Evolutionary conservation across 805 yeast genomes (phyloP).

Genomic region (Wickerhamiella siamensis): DNA sequence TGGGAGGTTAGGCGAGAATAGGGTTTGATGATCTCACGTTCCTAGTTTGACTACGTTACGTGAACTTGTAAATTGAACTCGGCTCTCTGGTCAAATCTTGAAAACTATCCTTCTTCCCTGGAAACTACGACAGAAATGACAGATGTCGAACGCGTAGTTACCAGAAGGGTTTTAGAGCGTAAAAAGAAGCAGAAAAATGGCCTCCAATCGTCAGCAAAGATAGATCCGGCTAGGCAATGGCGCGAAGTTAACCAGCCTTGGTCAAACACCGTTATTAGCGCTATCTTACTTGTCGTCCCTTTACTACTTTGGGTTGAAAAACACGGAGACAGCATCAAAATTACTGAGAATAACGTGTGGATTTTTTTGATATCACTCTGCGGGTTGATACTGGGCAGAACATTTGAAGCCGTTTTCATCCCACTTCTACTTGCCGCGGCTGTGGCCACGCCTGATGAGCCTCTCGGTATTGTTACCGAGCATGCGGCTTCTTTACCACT

Average conservation of each 20-base stretch:
- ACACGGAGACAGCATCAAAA: not conserved
- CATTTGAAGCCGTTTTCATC: not conserved
- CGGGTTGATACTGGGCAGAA: not conserved
- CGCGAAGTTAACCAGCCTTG: not conserved
- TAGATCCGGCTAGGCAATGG: not conserved
- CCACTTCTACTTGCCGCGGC: not conserved
- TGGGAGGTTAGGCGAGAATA: no score
- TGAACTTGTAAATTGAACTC: no score
- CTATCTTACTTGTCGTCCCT: not conserved
- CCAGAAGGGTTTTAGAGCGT: constrained; percentile 1
- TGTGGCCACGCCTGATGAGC: no score
- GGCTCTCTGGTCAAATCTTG: no score
- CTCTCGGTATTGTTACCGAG: not conserved
- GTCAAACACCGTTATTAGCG: not conserved
- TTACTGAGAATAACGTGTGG: not conserved
- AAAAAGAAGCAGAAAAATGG: not conserved
- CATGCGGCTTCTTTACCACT: not conserved
- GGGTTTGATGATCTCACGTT: no score
- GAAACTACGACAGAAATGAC: not conserved
- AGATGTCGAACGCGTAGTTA: constrained; percentile 1
- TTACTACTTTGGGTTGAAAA: not conserved
- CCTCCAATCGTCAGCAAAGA: not conserved
- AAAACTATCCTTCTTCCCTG: not conserved
- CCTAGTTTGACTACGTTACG: no score
- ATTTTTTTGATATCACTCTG: not conserved